These are phyloP conservation scores for Penicillium robsamsonii DNA, from an alignment of 495 filamentous ascomycete species.

Conservation along the genomic window DNA sequence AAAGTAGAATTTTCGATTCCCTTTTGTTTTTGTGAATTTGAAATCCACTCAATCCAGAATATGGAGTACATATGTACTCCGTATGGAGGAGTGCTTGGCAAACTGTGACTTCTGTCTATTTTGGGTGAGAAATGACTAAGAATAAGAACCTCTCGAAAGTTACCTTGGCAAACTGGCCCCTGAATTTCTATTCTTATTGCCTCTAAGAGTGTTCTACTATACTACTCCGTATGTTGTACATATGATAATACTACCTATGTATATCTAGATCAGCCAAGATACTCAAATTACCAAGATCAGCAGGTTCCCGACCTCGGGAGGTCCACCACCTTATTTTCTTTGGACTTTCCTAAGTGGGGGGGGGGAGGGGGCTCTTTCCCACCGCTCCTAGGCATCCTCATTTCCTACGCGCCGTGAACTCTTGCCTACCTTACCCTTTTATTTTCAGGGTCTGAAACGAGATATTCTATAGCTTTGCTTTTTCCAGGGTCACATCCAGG, in stretches of 20 bases:
- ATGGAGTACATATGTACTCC: neutral
- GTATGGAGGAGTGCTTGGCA: neutral
- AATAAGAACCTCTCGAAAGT: too few species aligned
- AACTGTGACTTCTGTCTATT: slow-evolving; percentile 4
- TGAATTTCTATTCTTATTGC: neutral
- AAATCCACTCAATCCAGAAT: neutral
- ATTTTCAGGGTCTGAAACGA: neutral
- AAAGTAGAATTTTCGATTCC: neutral
- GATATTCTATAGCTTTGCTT: slow-evolving; percentile 1
- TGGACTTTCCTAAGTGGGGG: too few species aligned
- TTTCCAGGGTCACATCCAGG: slow-evolving; percentile 7
- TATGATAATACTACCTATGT: too few species aligned
- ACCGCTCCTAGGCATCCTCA: slow-evolving; percentile 3
- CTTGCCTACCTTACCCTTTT: neutral
- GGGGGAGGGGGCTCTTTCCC: too few species aligned
- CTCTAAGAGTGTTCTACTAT: too few species aligned
- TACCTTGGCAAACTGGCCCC: neutral
- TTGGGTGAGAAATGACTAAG: neutral
- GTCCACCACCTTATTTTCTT: slow-evolving; percentile 24
- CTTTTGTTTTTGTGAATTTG: neutral
- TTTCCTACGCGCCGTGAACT: neutral
- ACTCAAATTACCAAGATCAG: neutral
- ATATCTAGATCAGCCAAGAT: neutral
- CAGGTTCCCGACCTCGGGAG: too few species aligned
- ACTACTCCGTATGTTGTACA: too few species aligned